These are phyloP conservation scores for Fonsecaea erecta DNA, from an alignment of 2,329 filamentous ascomycete species.

Conservation along the genomic window DNA sequence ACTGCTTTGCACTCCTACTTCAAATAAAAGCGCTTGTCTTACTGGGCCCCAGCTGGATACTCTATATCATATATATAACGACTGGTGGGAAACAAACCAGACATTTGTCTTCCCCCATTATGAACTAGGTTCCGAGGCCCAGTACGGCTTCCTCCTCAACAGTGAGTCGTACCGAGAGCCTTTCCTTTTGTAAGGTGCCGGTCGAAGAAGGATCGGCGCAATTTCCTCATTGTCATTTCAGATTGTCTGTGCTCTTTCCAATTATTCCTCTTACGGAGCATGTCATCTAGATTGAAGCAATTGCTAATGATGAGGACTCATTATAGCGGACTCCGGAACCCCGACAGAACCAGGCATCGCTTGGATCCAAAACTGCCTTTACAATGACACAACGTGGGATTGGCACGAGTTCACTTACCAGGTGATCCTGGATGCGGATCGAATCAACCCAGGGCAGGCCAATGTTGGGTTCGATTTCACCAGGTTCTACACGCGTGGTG, in stretches of 20 bases:
- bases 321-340: not conserved
- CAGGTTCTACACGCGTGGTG: conserved; percentile 50
- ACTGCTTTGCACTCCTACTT: not conserved
- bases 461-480: conserved; percentile 56
- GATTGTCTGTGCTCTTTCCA: no score
- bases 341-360: conserved; percentile 35
- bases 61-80: not conserved
- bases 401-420: not conserved
- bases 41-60: not conserved
- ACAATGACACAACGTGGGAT: conserved; percentile 46
- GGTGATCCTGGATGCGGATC: conserved; percentile 34
- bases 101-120: not conserved
- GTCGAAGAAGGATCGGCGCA: not conserved
- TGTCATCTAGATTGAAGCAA: not conserved
- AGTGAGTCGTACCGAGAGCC: not conserved
- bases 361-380: conserved; percentile 53
- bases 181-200: not conserved
- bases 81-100: conserved; percentile 6
- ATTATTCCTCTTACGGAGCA: not conserved
- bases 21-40: conserved; percentile 1
- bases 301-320: not conserved
- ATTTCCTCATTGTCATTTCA: not conserved
- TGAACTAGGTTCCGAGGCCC: not conserved
- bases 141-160: not conserved
- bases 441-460: conserved; percentile 46